These are phyloP conservation scores for Trichoderma polysporum DNA, from an alignment of 2,329 filamentous ascomycete genomes.

Conservation along the genomic window DNA sequence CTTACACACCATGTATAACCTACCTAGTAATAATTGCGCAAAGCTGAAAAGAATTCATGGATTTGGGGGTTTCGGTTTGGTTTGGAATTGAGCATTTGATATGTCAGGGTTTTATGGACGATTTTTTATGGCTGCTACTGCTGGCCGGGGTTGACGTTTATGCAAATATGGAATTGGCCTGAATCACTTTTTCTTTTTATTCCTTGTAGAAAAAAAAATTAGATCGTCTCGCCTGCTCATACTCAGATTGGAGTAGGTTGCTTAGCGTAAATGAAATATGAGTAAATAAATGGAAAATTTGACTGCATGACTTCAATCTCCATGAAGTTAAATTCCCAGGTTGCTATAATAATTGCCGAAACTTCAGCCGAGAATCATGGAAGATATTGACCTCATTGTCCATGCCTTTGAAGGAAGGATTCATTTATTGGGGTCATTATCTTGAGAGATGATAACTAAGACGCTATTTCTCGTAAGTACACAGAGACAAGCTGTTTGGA, in stretches of 20 bases:
- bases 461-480: no score
- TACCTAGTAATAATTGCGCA: background rate
- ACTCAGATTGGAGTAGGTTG: background rate
- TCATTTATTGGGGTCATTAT: no score
- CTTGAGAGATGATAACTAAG: no score
- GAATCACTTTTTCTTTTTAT: background rate
- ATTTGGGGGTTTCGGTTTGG: background rate
- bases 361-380: background rate
- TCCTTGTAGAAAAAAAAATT: background rate
- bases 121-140: background rate
- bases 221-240: background rate
- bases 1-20: background rate
- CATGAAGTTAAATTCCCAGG: background rate
- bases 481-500: no score
- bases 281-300: background rate
- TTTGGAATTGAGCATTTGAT: background rate
- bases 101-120: background rate
- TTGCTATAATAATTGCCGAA: background rate
- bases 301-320: background rate
- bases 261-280: background rate
- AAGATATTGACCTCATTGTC: no score
- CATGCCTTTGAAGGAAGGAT: no score
- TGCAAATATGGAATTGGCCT: background rate
- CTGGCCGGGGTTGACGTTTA: background rate
- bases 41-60: background rate